A percentile compares a stretch with the other conserved stretches of the same genome.
These are phyloP conservation scores for Eucommia ulmoides DNA, from an alignment of 257 asterid species.

Conservation along the genomic window DNA sequence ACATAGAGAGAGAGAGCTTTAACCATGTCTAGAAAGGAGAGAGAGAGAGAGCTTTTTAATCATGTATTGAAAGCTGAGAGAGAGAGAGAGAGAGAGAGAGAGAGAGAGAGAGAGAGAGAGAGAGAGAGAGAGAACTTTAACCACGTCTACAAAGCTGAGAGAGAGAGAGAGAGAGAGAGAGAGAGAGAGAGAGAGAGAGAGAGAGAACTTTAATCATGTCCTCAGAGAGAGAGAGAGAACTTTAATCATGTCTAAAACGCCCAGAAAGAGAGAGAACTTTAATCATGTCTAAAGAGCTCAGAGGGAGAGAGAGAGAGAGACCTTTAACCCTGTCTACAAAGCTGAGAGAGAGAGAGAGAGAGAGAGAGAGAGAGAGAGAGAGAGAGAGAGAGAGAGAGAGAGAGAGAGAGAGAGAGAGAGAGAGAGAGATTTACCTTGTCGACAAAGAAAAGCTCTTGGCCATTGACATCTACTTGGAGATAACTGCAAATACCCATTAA, in stretches of 20 bases:
- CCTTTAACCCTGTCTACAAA: too few relatives aligned
- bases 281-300: too few relatives aligned
- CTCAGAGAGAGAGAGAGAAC: too few relatives aligned
- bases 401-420: background rate
- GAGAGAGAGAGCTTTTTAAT: background rate
- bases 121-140: background rate
- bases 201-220: background rate
- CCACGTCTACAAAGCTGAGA: too few relatives aligned
- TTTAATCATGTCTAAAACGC: too few relatives aligned
- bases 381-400: background rate
- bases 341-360: too few relatives aligned
- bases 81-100: background rate
- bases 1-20: background rate
- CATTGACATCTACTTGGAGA: constrained; percentile 57
- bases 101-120: background rate
- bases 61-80: background rate
- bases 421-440: constrained; percentile 25
- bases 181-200: background rate
- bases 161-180: background rate
- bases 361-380: too few relatives aligned
- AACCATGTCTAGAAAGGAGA: background rate
- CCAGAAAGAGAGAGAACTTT: too few relatives aligned
- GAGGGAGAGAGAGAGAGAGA: too few relatives aligned
- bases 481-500: too few relatives aligned
- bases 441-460: constrained; percentile 40